These are phyloP conservation scores for Prosopis cineraria DNA, from an alignment of 306 rosid genomes.

Conservation along the genomic window DNA sequence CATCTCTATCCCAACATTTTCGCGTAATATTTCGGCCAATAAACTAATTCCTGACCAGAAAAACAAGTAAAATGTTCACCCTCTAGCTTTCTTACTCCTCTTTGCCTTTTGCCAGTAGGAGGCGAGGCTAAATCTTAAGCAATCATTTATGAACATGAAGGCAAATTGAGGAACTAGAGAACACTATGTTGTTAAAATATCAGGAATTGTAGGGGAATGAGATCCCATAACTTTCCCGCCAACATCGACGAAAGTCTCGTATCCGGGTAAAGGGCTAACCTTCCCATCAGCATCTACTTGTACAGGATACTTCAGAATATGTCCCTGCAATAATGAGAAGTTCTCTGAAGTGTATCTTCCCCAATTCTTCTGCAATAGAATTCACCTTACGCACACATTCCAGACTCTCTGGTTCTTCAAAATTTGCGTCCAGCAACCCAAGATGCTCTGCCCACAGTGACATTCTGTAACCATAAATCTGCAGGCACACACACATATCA, in stretches of 20 bases:
- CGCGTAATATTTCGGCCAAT: not conserved
- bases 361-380: slow-evolving; percentile 53
- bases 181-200: slow-evolving; percentile 67
- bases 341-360: slow-evolving; percentile 39
- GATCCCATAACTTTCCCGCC: slow-evolving; percentile 78
- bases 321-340: slow-evolving; percentile 62
- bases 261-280: slow-evolving; percentile 46
- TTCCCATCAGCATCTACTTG: slow-evolving; percentile 58
- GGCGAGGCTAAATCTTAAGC: not conserved
- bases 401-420: slow-evolving; percentile 50
- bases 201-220: slow-evolving; percentile 60
- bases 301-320: slow-evolving; percentile 82
- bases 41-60: slow-evolving; percentile 24
- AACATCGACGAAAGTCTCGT: slow-evolving; percentile 77
- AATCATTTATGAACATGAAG: slow-evolving; percentile 26
- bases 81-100: not conserved
- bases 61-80: slow-evolving; percentile 15
- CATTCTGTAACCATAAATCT: slow-evolving; percentile 93
- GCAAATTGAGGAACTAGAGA: slow-evolving; percentile 19
- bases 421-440: slow-evolving; percentile 45
- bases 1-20: not conserved
- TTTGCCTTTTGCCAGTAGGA: not conserved
- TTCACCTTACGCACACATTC: slow-evolving; percentile 56
- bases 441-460: slow-evolving; percentile 97
- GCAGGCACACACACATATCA: slow-evolving; percentile 30